Evolutionary conservation across 768 basidiomycete species (phyloP).

Genomic region (Lepiota venenata): DNA sequence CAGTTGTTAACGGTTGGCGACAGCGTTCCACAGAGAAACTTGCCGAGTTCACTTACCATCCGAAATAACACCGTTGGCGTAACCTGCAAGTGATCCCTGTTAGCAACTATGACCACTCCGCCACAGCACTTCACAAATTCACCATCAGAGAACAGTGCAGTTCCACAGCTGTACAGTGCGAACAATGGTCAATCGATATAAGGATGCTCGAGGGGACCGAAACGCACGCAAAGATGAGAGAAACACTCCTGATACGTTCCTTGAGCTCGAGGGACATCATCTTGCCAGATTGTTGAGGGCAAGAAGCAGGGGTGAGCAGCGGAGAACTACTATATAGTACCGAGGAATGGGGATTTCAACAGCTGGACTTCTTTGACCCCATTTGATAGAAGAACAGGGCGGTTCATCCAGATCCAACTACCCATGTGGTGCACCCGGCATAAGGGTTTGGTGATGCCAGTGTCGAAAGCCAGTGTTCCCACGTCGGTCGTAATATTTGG

Average conservation of each 20-base stretch:
- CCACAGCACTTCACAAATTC: slow-evolving; percentile 8
- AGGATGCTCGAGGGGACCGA: background rate
- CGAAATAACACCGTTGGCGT: slow-evolving; percentile 79
- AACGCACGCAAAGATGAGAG: slow-evolving; percentile 82
- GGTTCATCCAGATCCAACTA: no score
- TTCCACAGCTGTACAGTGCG: slow-evolving; percentile 60
- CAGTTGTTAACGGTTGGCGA: background rate
- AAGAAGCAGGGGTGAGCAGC: background rate
- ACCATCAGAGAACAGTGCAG: slow-evolving; percentile 88
- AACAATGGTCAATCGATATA: background rate
- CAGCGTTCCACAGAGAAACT: slow-evolving; percentile 1
- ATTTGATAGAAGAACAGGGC: background rate
- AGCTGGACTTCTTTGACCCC: background rate
- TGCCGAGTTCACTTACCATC: slow-evolving; percentile 45
- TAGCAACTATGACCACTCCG: background rate
- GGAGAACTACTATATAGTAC: background rate
- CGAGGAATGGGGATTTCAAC: background rate
- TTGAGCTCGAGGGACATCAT: slow-evolving; percentile 19
- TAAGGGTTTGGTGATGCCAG: no score
- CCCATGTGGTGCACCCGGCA: no score
- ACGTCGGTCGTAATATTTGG: background rate
- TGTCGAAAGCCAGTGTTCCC: no score
- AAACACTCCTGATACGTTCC: slow-evolving; percentile 51
- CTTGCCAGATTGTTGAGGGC: slow-evolving; percentile 1
- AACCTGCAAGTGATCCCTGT: slow-evolving; percentile 42